Conservation (phyloP, 495 filamentous ascomycete genomes). For the Talaromyces proteolyticus region DNA sequence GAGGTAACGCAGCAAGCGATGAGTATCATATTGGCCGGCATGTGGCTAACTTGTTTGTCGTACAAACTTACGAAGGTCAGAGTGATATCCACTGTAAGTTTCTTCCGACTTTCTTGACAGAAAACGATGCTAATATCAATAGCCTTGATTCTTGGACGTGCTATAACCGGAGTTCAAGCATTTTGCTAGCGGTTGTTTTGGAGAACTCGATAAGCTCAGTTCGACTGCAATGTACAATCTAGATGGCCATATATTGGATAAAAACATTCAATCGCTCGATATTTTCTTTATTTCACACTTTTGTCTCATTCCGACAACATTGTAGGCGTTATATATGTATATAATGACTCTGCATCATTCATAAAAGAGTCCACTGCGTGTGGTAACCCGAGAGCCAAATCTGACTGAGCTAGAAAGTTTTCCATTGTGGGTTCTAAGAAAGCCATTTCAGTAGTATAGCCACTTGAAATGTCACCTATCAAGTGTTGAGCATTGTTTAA, state of each 20-base stretch:
- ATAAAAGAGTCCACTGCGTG: slow-evolving; percentile 38
- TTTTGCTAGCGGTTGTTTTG: neutral
- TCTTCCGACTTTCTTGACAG: slow-evolving; percentile 8
- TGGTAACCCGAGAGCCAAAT: slow-evolving; percentile 33
- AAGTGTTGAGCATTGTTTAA: neutral
- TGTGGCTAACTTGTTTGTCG: slow-evolving; percentile 94
- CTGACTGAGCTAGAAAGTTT: slow-evolving; percentile 37
- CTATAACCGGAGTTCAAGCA: slow-evolving; percentile 12
- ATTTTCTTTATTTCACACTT: neutral
- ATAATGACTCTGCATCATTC: slow-evolving; percentile 31
- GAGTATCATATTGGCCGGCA: slow-evolving; percentile 94
- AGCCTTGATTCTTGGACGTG: slow-evolving; percentile 64
- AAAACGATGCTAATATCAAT: too few relatives aligned
- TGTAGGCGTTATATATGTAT: slow-evolving; percentile 18
- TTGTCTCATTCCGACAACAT: slow-evolving; percentile 1
- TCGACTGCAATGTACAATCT: too few relatives aligned
- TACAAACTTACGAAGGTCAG: slow-evolving; percentile 96
- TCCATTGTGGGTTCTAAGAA: slow-evolving; percentile 42
- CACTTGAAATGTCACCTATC: neutral
- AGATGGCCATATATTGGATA: too few relatives aligned
- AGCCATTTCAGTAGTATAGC: slow-evolving; percentile 34
- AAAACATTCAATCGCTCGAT: neutral
- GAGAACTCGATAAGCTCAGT: too few relatives aligned
- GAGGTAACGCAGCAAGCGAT: slow-evolving; percentile 93
- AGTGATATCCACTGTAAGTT: slow-evolving; percentile 88